These are phyloP conservation scores for Cubamyces lactineus DNA, from an alignment of 768 basidiomycete genomes.

Conservation along the genomic window DNA sequence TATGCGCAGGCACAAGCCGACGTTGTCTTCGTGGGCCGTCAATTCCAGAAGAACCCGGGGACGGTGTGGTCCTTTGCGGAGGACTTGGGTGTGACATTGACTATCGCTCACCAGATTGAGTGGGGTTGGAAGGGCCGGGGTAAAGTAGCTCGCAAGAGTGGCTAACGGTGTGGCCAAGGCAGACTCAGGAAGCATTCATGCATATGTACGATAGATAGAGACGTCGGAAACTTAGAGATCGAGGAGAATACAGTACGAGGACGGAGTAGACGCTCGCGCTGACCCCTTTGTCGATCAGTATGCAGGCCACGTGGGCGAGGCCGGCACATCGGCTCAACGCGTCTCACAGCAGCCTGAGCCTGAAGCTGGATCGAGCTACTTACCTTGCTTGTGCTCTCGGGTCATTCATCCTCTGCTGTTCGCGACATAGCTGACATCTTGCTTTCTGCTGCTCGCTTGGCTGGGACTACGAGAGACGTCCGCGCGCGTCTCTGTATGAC, in stretches of 20 bases:
- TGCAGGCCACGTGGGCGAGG: constrained; percentile 3
- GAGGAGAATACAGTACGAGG: too few species aligned
- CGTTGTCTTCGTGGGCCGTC: constrained; percentile 40
- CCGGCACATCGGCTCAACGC: constrained; percentile 12
- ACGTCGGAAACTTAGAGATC: too few species aligned
- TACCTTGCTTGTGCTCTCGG: not conserved
- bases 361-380: too few species aligned
- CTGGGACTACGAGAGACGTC: not conserved
- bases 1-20: constrained; percentile 54
- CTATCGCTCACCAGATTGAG: constrained; percentile 54
- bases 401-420: not conserved
- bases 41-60: constrained; percentile 65
- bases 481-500: not conserved
- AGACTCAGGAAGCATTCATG: not conserved
- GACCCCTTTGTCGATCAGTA: too few species aligned
- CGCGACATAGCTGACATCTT: not conserved
- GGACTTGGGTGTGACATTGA: constrained; percentile 52
- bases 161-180: not conserved
- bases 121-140: constrained; percentile 52
- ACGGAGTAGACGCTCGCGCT: too few species aligned
- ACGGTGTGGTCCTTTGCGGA: constrained; percentile 54
- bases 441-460: not conserved
- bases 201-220: too few species aligned
- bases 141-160: constrained; percentile 15
- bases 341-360: not conserved